A percentile compares a stretch with the other conserved stretches of the same genome.
phyloP scores from a whole-genome alignment of 768 basidiomycete species.

The Thelephora ganbajun region DNA sequence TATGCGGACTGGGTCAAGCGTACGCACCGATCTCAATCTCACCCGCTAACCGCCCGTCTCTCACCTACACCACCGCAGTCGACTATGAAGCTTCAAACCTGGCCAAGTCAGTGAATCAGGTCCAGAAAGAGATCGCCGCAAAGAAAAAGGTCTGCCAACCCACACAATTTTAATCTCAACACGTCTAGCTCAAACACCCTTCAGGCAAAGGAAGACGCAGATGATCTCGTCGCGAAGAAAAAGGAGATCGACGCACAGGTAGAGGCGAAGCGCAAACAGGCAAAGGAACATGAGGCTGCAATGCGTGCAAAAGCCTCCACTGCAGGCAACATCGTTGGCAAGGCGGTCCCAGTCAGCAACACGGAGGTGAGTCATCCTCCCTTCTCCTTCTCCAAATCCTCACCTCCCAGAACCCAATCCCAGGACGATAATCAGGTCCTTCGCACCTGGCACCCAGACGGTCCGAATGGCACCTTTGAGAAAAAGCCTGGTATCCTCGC shows the following conservation, averaged over 20 bases:
- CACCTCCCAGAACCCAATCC: not conserved
- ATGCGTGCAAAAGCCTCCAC: slow-evolving; percentile 73
- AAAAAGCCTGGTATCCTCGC: slow-evolving; percentile 71
- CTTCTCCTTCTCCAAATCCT: not conserved
- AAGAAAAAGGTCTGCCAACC: slow-evolving; percentile 76
- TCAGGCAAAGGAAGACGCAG: slow-evolving; percentile 84
- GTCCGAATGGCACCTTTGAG: slow-evolving; percentile 56
- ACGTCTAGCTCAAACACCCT: not conserved
- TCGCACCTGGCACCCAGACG: slow-evolving; percentile 77
- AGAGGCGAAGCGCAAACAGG: slow-evolving; percentile 59
- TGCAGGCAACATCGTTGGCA: slow-evolving; percentile 89
- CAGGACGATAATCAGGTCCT: slow-evolving; percentile 86
- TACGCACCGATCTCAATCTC: slow-evolving; percentile 28
- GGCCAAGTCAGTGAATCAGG: slow-evolving; percentile 71
- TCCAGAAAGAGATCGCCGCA: slow-evolving; percentile 87
- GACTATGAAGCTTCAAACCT: slow-evolving; percentile 72
- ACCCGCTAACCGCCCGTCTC: not conserved
- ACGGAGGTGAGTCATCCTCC: slow-evolving; percentile 54
- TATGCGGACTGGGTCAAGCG: slow-evolving; percentile 91
- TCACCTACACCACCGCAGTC: slow-evolving; percentile 33
- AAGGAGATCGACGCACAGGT: slow-evolving; percentile 75
- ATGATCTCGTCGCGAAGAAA: slow-evolving; percentile 77
- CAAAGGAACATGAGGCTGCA: slow-evolving; percentile 57
- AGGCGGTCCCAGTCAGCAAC: slow-evolving; percentile 68
- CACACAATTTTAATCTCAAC: not conserved